These are phyloP conservation scores for Trichomonas vaginalis DNA, from an alignment of 208 protist genomes.

Conservation along the genomic window DNA sequence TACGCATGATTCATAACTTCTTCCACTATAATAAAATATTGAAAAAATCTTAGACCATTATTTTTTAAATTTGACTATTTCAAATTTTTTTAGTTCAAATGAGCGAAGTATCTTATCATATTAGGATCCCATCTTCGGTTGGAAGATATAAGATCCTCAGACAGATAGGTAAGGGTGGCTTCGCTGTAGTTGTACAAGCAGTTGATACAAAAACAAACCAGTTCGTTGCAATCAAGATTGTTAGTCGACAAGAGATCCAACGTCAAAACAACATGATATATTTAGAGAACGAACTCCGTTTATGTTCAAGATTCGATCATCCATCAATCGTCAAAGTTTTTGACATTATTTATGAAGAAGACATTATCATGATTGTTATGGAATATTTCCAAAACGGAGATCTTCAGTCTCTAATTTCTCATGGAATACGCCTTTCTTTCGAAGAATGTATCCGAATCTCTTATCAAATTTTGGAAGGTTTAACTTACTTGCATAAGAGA, in stretches of 20 bases:
- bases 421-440: background rate
- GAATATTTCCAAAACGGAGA: background rate
- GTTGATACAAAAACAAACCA: background rate
- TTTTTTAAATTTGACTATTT: too few relatives aligned
- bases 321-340: conserved; percentile 96
- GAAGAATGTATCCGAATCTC: background rate
- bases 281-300: background rate
- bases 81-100: too few relatives aligned
- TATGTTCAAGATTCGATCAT: conserved; percentile 47
- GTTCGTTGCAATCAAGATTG: background rate
- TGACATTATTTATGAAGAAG: conserved; percentile 72
- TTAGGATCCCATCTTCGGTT: background rate
- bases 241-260: background rate
- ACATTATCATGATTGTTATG: background rate
- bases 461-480: background rate
- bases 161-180: background rate
- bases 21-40: too few relatives aligned
- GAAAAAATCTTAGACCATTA: too few relatives aligned
- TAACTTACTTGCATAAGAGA: background rate
- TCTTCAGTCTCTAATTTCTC: background rate
- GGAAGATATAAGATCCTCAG: background rate
- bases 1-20: too few relatives aligned
- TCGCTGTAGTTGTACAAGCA: background rate
- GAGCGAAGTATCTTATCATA: too few relatives aligned
- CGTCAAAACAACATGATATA: background rate